Base-by-base conservation (phyloP, 257 asterid genomes). In the Primulina eburnea region DNA sequence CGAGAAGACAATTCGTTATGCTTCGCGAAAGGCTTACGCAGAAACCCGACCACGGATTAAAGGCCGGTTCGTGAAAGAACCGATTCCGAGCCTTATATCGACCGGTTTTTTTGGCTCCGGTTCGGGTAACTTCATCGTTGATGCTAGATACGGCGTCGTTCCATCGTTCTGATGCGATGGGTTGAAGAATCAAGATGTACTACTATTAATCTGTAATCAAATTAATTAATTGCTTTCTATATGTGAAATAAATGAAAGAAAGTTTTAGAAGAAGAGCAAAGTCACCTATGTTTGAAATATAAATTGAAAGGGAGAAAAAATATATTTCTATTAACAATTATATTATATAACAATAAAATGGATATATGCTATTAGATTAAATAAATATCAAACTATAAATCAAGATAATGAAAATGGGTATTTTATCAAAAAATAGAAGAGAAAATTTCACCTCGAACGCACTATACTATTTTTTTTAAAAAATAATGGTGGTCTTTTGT, bases 31-130 rank as follows among this genome's bases (percentile, higher is more conserved):
- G 79, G 97, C 97, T 0, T 91, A 91, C 66, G 97, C 96, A 0
- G 97, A 89, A 69, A 87, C 85, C 8, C 83, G 97, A 81, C 97
- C 97, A 5, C 87, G 97, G 69, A 81, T 91, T 52, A 89, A 91
- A 71, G 97, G 97, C 67, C 88, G 96, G 53, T 91, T 91, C 78
- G 97, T 90, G 0, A 87, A 89, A 79, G 85, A 79, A 81, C 80
- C 35, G 87, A 86, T 2, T 4, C 74, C 7, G 88, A 84, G 0
- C 64, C 84, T 0, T 90, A 84, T 6, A 67, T 84, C 17, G 85
- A 85, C 66, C 85, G 76, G 52, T 67, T 78, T 18, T 18, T 83
- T 79, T 30, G 71, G 82, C 6, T 55, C 77, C 29, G 74, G 69
- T 20, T 43, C 88, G 0, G 64, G 78, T 24, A 76, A 59, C 40